Percentiles rank a stretch among this genome's conserved stretches.
phyloP scores from a whole-genome alignment of 2,329 filamentous ascomycete genomes.

The Ophiostoma perfectum region DNA sequence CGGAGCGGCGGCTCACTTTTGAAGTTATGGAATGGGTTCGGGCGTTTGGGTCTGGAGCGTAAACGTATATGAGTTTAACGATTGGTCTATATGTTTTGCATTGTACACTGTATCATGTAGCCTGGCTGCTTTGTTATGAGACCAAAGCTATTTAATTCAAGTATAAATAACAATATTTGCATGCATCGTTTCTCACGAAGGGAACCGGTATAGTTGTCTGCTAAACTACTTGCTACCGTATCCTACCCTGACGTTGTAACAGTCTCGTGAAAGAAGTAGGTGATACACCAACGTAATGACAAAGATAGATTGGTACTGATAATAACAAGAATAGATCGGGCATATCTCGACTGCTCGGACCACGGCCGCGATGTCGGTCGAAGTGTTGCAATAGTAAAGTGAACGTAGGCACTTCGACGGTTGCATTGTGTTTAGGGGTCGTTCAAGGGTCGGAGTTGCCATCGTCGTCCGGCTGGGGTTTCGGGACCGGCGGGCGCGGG shows the following conservation, averaged over 20 bases:
- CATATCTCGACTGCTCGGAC: not conserved
- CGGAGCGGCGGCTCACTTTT: constrained; percentile 71
- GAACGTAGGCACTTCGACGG: too few species aligned
- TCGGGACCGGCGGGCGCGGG: constrained; percentile 23
- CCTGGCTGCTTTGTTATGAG: not conserved
- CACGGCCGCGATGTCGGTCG: not conserved
- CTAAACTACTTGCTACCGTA: not conserved
- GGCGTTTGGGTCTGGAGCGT: constrained; percentile 31
- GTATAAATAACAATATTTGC: too few species aligned
- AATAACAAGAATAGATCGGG: not conserved
- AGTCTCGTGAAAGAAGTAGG: not conserved
- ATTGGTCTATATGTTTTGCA: not conserved
- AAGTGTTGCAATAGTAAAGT: not conserved
- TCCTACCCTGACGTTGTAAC: not conserved
- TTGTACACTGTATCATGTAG: not conserved
- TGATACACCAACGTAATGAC: not conserved
- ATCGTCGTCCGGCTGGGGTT: constrained; percentile 22
- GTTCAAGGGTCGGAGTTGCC: not conserved
- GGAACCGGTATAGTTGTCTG: too few species aligned
- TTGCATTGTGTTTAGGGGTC: too few species aligned
- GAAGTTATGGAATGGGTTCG: constrained; percentile 80
- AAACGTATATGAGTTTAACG: not conserved
- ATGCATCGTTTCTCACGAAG: too few species aligned
- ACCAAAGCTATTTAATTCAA: not conserved
- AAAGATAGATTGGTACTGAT: not conserved